A percentile compares a stretch with the other conserved stretches of the same genome.
These are phyloP conservation scores for Sugiyamaella americana DNA, from an alignment of 805 yeast species.

Conservation along the genomic window DNA sequence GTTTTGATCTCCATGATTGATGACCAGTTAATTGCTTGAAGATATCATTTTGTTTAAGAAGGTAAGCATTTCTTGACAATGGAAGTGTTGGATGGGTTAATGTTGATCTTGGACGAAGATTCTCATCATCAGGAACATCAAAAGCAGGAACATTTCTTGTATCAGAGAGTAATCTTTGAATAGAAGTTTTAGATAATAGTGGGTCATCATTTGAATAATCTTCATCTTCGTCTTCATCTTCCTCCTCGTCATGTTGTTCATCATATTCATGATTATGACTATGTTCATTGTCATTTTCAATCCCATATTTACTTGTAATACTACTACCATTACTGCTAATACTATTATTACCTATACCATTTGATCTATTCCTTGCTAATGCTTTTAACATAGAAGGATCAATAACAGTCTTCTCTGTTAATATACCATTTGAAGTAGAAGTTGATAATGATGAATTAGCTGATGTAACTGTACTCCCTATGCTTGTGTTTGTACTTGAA, in stretches of 20 bases:
- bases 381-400: neutral
- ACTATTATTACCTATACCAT: too few species aligned
- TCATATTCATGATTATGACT: neutral
- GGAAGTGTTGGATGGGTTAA: neutral
- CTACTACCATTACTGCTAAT: too few species aligned
- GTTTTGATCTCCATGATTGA: conserved; percentile 8
- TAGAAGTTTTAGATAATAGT: neutral
- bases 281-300: neutral
- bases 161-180: neutral
- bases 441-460: neutral
- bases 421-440: neutral
- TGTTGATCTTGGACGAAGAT: neutral
- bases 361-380: neutral
- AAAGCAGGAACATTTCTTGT: neutral
- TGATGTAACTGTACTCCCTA: neutral
- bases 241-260: neutral
- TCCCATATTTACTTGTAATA: neutral
- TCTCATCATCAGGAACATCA: neutral
- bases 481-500: neutral
- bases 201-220: neutral
- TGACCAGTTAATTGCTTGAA: conserved; percentile 24
- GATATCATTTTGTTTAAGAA: conserved; percentile 24
- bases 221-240: neutral
- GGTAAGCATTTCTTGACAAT: conserved; percentile 23
- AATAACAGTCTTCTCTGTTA: neutral